Evolutionary conservation across 805 yeast species (phyloP).

Genomic region (Wickerhamomyces tratensis): DNA sequence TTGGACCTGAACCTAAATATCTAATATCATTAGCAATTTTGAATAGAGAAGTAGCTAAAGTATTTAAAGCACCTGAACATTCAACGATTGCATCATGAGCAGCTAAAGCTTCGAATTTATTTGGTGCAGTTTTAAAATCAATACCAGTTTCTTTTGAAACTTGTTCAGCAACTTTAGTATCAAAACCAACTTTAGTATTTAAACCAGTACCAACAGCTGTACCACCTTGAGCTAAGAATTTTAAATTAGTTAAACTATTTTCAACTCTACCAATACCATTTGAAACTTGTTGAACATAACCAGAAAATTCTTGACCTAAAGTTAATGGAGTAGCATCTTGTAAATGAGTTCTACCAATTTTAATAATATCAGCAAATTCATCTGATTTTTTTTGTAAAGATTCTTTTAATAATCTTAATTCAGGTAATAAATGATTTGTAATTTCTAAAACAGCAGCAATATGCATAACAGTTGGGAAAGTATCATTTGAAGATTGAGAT

Average conservation of each 20-base stretch:
- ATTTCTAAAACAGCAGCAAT: constrained; percentile 95
- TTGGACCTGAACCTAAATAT: constrained; percentile 97
- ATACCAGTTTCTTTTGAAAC: constrained; percentile 83
- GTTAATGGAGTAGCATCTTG: constrained; percentile 99
- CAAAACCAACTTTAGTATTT: constrained; percentile 89
- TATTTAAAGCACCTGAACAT: constrained; percentile 94
- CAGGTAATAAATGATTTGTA: constrained; percentile 66
- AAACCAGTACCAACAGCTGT: constrained; percentile 99
- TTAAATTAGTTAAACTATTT: constrained; percentile 62
- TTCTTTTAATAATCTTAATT: constrained; percentile 65
- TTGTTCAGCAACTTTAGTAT: constrained; percentile 75
- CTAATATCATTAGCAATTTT: constrained; percentile 98
- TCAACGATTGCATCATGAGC: constrained; percentile 98
- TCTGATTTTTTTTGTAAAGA: constrained; percentile 69
- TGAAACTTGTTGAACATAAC: constrained; percentile 87
- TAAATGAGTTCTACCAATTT: constrained; percentile 97
- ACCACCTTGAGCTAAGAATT: constrained; percentile 95
- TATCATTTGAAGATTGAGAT: constrained; percentile 98
- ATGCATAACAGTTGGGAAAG: constrained; percentile 99
- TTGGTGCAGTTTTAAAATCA: constrained; percentile 90
- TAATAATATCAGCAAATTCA: constrained; percentile 84
- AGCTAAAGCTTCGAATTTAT: constrained; percentile 97
- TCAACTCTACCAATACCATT: constrained; percentile 88
- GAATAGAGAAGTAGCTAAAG: constrained; percentile 85
- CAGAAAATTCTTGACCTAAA: constrained; percentile 95